Percentiles rank a stretch among this genome's conserved stretches.
These are phyloP conservation scores for Macadamia integrifolia DNA, from an alignment of 164 flowering plant species.

Conservation along the genomic window DNA sequence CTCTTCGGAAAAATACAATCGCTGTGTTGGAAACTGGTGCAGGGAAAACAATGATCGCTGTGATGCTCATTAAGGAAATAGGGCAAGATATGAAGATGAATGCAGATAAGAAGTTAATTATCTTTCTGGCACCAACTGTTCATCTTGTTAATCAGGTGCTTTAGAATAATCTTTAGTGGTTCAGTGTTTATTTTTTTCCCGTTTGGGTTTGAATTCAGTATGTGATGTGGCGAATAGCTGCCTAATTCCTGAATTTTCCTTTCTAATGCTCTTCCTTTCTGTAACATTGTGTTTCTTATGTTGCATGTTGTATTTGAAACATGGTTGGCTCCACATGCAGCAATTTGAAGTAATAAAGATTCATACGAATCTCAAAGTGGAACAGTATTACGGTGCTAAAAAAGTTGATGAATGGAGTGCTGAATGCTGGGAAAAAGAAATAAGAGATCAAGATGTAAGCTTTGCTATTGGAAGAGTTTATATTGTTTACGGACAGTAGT, in stretches of 20 bases:
- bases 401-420: conserved; percentile 66
- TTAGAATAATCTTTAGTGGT: background rate
- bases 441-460: conserved; percentile 50
- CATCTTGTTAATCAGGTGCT: conserved; percentile 73
- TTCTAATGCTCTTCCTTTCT: too few relatives aligned
- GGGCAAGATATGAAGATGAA: conserved; percentile 24
- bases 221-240: too few relatives aligned
- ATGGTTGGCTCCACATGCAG: conserved; percentile 32
- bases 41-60: conserved; percentile 73
- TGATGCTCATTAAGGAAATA: conserved; percentile 61
- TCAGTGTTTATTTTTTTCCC: too few relatives aligned
- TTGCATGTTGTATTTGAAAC: background rate
- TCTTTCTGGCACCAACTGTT: conserved; percentile 85
- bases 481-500: background rate
- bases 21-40: conserved; percentile 78
- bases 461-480: background rate
- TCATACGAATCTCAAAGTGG: conserved; percentile 47
- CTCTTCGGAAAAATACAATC: conserved; percentile 61
- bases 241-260: too few relatives aligned
- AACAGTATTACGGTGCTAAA: conserved; percentile 58
- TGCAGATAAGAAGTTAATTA: conserved; percentile 33
- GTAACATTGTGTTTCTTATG: background rate
- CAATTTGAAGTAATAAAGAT: conserved; percentile 51
- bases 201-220: too few relatives aligned
- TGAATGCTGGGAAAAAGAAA: conserved; percentile 57